Conservation (phyloP, 176 grass and related monocot species). For the Bothriochloa decipiens region DNA sequence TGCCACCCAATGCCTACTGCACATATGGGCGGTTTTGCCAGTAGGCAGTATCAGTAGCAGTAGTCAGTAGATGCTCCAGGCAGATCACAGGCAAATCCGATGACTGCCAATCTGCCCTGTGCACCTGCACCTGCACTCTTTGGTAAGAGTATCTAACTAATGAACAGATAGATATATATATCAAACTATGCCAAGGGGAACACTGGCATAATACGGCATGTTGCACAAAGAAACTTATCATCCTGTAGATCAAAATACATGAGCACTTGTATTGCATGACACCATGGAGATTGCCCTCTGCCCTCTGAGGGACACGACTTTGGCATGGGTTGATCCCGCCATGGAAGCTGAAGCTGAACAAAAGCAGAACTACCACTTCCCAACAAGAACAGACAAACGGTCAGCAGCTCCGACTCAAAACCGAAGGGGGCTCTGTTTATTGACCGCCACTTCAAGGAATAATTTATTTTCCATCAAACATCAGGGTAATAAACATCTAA, state of each 20-base stretch:
- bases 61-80: too few relatives aligned
- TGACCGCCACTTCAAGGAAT: constrained; percentile 47
- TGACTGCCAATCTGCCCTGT: too few relatives aligned
- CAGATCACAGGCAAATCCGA: too few relatives aligned
- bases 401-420: constrained; percentile 31
- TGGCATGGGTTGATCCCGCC: not conserved
- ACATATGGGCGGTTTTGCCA: too few relatives aligned
- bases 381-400: not conserved
- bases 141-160: not conserved
- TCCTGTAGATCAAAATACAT: not conserved
- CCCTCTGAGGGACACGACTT: not conserved
- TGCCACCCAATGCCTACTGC: not conserved
- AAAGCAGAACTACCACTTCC: not conserved
- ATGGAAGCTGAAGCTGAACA: not conserved
- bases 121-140: too few relatives aligned
- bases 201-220: not conserved
- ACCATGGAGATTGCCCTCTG: not conserved
- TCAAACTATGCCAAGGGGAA: not conserved
- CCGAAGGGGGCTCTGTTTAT: constrained; percentile 42
- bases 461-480: constrained; percentile 60
- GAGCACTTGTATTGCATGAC: not conserved
- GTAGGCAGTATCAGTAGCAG: too few relatives aligned
- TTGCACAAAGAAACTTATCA: constrained; percentile 10
- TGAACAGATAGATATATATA: not conserved
- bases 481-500: constrained; percentile 52